These are phyloP conservation scores for Apiospora arundinis DNA, from an alignment of 2,329 filamentous ascomycete species.

Conservation along the genomic window DNA sequence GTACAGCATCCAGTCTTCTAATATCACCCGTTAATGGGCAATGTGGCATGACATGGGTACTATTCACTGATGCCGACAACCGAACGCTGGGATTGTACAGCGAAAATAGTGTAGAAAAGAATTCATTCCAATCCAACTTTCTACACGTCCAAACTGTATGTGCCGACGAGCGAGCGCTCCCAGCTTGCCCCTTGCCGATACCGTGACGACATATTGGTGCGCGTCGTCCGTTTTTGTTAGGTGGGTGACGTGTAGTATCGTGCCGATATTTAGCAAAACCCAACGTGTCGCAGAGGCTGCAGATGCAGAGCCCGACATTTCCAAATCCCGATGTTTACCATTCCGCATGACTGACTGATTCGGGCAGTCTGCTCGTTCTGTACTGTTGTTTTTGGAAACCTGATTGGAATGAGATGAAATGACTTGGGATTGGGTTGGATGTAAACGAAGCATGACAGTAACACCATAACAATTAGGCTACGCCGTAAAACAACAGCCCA, in stretches of 20 bases:
- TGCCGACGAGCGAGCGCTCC: neutral
- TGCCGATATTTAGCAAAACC: neutral
- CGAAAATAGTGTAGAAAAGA: too few relatives aligned
- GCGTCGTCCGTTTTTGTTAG: neutral
- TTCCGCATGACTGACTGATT: neutral
- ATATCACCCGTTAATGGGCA: neutral
- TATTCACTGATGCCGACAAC: neutral
- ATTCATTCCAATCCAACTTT: neutral
- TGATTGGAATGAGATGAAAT: neutral
- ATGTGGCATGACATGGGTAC: too few relatives aligned
- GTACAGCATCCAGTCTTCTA: neutral
- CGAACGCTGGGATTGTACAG: too few relatives aligned
- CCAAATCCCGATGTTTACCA: neutral
- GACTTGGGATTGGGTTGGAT: neutral
- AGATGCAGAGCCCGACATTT: neutral
- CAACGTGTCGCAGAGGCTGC: neutral
- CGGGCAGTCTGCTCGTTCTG: neutral
- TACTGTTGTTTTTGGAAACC: neutral
- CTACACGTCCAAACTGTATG: neutral
- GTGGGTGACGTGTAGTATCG: neutral
- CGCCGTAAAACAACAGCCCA: too few relatives aligned
- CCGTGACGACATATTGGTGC: neutral
- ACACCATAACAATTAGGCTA: too few relatives aligned
- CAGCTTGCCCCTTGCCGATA: neutral
- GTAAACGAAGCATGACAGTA: too few relatives aligned